Conservation (phyloP, 2,329 filamentous ascomycete species). For the Daldinia sp. region DNA sequence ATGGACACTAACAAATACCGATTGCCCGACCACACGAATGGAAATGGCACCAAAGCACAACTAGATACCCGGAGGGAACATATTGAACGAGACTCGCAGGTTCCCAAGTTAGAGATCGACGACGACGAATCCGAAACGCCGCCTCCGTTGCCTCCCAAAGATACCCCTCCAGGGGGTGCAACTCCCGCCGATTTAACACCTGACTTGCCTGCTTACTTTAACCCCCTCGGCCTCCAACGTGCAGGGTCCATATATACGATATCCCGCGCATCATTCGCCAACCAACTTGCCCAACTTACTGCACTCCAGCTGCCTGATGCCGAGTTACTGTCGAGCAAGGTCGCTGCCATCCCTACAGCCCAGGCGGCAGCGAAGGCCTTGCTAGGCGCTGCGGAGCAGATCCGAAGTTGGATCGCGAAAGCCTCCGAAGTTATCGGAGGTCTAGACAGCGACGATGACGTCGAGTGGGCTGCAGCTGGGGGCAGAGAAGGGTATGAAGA, state of each 20-base stretch:
- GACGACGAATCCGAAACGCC: slow-evolving; percentile 50
- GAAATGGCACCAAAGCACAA: slow-evolving; percentile 72
- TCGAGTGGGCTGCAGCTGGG: slow-evolving; percentile 93
- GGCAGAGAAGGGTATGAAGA: slow-evolving; percentile 82
- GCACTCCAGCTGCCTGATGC: slow-evolving; percentile 89
- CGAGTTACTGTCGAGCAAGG: slow-evolving; percentile 80
- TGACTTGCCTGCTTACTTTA: slow-evolving; percentile 70
- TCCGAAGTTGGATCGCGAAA: slow-evolving; percentile 91
- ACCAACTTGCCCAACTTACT: slow-evolving; percentile 90
- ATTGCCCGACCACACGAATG: slow-evolving; percentile 73
- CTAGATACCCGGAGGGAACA: slow-evolving; percentile 66
- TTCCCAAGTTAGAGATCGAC: slow-evolving; percentile 46
- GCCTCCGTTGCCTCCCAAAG: slow-evolving; percentile 60
- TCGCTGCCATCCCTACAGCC: slow-evolving; percentile 84
- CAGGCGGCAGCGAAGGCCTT: slow-evolving; percentile 84
- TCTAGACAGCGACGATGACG: slow-evolving; percentile 93
- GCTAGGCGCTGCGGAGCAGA: slow-evolving; percentile 88
- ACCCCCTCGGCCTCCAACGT: slow-evolving; percentile 70
- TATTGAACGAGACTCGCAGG: slow-evolving; percentile 58
- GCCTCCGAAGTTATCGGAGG: slow-evolving; percentile 88
- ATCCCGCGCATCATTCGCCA: slow-evolving; percentile 89
- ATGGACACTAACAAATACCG: slow-evolving; percentile 80
- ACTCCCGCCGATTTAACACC: slow-evolving; percentile 56
- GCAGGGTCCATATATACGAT: slow-evolving; percentile 93
- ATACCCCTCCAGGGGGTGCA: slow-evolving; percentile 56